Evolutionary conservation across 140 eudicot species (phyloP).

Genomic region (Ambrosia hybrid): DNA sequence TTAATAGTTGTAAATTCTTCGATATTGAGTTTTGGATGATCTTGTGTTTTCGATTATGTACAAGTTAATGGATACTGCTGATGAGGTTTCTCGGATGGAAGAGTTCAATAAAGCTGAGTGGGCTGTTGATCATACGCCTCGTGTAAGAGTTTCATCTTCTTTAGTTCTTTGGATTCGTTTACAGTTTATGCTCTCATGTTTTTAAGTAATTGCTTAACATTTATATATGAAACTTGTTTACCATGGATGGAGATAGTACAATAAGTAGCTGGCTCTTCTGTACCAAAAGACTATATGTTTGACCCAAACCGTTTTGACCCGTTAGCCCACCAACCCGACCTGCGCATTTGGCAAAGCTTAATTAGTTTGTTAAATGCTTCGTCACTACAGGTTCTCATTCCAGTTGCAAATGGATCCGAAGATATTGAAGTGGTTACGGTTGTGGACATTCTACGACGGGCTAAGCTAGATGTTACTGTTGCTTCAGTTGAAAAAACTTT

Average conservation of each 20-base stretch:
- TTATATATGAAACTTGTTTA: neutral
- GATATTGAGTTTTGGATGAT: conserved; percentile 9
- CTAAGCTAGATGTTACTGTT: conserved; percentile 67
- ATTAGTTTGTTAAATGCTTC: neutral
- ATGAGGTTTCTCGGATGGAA: conserved; percentile 52
- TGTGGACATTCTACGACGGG: conserved; percentile 78
- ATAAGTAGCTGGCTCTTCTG: neutral
- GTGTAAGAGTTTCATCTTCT: conserved; percentile 43
- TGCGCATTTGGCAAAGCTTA: neutral
- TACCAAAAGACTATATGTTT: neutral
- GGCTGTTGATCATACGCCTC: conserved; percentile 81
- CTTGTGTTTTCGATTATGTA: conserved; percentile 20
- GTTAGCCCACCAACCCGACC: neutral
- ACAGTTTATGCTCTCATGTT: neutral
- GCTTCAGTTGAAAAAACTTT: conserved; percentile 76
- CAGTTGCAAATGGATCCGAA: conserved; percentile 85
- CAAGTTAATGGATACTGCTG: conserved; percentile 54
- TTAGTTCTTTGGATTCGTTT: conserved; percentile 2
- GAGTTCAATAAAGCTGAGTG: conserved; percentile 80
- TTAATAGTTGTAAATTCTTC: neutral
- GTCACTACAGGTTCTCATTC: conserved; percentile 71
- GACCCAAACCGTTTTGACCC: neutral
- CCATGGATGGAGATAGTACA: neutral
- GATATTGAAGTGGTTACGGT: conserved; percentile 76
- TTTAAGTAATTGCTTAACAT: neutral